Conservation (phyloP, 768 basidiomycete genomes). For the Leccinum imitatum region DNA sequence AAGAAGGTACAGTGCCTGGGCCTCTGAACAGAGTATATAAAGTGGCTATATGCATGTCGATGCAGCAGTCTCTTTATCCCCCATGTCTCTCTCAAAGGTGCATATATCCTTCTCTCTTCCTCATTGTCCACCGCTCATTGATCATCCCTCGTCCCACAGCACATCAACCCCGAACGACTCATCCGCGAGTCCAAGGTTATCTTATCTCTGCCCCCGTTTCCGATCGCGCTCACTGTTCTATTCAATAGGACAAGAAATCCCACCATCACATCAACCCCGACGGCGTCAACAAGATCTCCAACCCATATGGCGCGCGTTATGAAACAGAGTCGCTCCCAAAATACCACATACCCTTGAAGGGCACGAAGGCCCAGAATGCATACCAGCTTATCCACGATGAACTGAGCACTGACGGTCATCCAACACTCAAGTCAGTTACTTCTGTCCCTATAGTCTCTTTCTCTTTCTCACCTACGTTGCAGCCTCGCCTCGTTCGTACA, state of each 20-base stretch:
- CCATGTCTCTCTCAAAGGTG: slow-evolving; percentile 62
- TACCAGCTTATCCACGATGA: slow-evolving; percentile 68
- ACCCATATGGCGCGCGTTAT: slow-evolving; percentile 63
- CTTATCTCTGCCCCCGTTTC: slow-evolving; percentile 7
- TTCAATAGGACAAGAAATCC: slow-evolving; percentile 47
- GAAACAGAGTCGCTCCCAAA: slow-evolving; percentile 70
- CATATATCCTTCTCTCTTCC: neutral
- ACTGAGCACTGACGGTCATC: slow-evolving; percentile 53
- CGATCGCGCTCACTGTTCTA: neutral
- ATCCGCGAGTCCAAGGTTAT: slow-evolving; percentile 54
- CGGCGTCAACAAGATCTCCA: slow-evolving; percentile 33
- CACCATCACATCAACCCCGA: slow-evolving; percentile 37
- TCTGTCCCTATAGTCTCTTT: neutral
- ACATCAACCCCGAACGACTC: slow-evolving; percentile 67
- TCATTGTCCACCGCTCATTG: neutral
- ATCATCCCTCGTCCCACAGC: slow-evolving; percentile 36
- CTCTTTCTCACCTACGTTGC: slow-evolving; percentile 3
- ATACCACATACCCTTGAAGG: slow-evolving; percentile 62
- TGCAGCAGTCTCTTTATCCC: neutral
- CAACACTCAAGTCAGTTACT: slow-evolving; percentile 46
- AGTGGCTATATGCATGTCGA: neutral
- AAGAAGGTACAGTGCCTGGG: neutral
- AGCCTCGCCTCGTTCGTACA: slow-evolving; percentile 65
- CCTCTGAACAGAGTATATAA: slow-evolving; percentile 6
- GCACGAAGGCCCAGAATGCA: slow-evolving; percentile 49